These are phyloP conservation scores for Myriangium duriaei DNA, from an alignment of 2,329 filamentous ascomycete species.

Conservation along the genomic window DNA sequence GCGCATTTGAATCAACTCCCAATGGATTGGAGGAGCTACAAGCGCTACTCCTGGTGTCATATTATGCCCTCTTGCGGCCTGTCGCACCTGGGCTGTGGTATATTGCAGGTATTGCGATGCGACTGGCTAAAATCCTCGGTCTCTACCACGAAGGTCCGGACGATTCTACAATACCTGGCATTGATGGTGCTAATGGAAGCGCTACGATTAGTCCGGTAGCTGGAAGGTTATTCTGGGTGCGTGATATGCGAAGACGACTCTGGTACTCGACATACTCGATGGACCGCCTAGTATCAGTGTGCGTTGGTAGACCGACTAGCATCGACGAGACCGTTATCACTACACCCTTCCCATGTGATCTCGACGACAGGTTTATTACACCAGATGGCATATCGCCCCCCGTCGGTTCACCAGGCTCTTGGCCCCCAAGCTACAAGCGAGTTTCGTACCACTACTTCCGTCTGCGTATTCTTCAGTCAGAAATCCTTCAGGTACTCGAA, in stretches of 20 bases:
- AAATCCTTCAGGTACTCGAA: slow-evolving; percentile 87
- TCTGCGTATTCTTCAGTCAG: slow-evolving; percentile 76
- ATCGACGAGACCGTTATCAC: slow-evolving; percentile 95
- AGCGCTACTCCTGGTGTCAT: slow-evolving; percentile 79
- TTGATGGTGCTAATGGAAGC: slow-evolving; percentile 41
- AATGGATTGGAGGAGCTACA: slow-evolving; percentile 87
- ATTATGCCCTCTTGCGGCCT: slow-evolving; percentile 80
- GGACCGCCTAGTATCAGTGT: slow-evolving; percentile 87
- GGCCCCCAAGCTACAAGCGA: slow-evolving; percentile 66
- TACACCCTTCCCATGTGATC: slow-evolving; percentile 78
- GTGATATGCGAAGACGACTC: slow-evolving; percentile 72
- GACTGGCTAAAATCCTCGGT: slow-evolving; percentile 80
- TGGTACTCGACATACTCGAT: slow-evolving; percentile 98
- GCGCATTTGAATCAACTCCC: slow-evolving; percentile 55
- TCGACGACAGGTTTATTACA: slow-evolving; percentile 84
- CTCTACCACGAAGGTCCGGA: slow-evolving; percentile 72
- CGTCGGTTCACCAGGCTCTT: slow-evolving; percentile 30
- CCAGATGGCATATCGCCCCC: slow-evolving; percentile 58
- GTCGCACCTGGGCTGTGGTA: slow-evolving; percentile 95
- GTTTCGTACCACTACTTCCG: slow-evolving; percentile 89
- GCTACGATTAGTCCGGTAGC: slow-evolving; percentile 12
- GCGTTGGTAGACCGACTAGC: slow-evolving; percentile 83
- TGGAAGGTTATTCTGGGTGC: slow-evolving; percentile 67
- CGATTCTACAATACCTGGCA: slow-evolving; percentile 27
- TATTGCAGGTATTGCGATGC: slow-evolving; percentile 85